These are phyloP conservation scores for Coniochaeta hoffmannii DNA, from an alignment of 2,329 filamentous ascomycete species.

Conservation along the genomic window DNA sequence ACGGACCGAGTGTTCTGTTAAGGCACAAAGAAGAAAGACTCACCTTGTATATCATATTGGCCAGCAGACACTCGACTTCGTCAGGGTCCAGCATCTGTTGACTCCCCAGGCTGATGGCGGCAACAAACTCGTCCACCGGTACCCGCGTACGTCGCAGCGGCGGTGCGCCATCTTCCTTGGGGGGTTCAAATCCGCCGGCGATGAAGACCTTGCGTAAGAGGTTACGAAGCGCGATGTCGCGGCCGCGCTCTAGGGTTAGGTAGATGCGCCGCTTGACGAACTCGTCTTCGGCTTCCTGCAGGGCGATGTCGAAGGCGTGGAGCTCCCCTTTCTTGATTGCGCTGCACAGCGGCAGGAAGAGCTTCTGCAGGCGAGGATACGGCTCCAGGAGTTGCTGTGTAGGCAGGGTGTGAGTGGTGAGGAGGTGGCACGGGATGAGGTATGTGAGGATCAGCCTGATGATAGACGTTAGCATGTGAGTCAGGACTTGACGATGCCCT, in stretches of 20 bases:
- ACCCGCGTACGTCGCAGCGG: slow-evolving; percentile 68
- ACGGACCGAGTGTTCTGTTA: neutral
- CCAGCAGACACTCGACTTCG: slow-evolving; percentile 90
- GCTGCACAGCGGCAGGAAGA: slow-evolving; percentile 70
- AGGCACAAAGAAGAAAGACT: slow-evolving; percentile 6
- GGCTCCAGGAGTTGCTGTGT: slow-evolving; percentile 61
- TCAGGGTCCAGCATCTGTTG: slow-evolving; percentile 68
- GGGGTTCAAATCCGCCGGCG: slow-evolving; percentile 70
- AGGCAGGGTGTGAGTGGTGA: slow-evolving; percentile 82
- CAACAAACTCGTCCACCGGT: slow-evolving; percentile 74
- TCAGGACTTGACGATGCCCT: slow-evolving; percentile 14
- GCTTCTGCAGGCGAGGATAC: slow-evolving; percentile 66
- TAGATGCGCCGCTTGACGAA: slow-evolving; percentile 93
- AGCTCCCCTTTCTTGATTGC: slow-evolving; percentile 82
- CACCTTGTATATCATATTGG: slow-evolving; percentile 98
- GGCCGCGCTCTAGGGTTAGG: slow-evolving; percentile 82
- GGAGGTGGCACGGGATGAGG: slow-evolving; percentile 84
- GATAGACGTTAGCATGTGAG: slow-evolving; percentile 4
- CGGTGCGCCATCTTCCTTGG: slow-evolving; percentile 58
- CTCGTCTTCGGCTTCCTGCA: slow-evolving; percentile 77
- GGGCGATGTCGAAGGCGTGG: slow-evolving; percentile 72
- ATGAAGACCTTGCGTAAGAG: slow-evolving; percentile 87
- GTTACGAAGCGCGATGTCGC: slow-evolving; percentile 88
- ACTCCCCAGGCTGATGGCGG: slow-evolving; percentile 70
- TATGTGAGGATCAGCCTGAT: slow-evolving; percentile 83